Evolutionary conservation across 495 filamentous ascomycete species (phyloP).

Genomic region (Talaromyces ruber): DNA sequence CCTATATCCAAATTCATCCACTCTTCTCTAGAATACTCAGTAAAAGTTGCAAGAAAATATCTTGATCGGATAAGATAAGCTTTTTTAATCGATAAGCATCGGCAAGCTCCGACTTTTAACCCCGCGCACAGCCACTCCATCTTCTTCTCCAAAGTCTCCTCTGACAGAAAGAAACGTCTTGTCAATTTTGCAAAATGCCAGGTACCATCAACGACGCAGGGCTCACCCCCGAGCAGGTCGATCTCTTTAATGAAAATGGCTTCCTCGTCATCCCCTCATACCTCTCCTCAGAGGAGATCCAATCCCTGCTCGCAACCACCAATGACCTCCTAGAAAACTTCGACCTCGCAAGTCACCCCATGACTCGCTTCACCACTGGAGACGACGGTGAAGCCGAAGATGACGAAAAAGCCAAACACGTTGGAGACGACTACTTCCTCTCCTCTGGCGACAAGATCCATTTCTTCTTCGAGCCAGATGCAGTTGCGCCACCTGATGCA

Average conservation of each 20-base stretch:
- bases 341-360: conserved; percentile 68
- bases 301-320: conserved; percentile 65
- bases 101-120: neutral
- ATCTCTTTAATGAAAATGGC: conserved; percentile 69
- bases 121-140: neutral
- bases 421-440: conserved; percentile 95
- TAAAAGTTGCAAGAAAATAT: too few species aligned
- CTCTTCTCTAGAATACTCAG: too few species aligned
- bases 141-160: neutral
- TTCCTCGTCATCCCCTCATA: conserved; percentile 83
- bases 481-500: conserved; percentile 33
- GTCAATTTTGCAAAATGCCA: neutral
- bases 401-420: conserved; percentile 46
- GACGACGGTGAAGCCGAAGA: conserved; percentile 47
- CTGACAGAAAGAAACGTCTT: neutral
- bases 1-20: too few species aligned
- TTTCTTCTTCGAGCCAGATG: conserved; percentile 93
- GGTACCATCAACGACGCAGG: conserved; percentile 18
- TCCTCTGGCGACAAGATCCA: conserved; percentile 79
- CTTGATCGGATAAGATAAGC: neutral
- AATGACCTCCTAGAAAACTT: conserved; percentile 65
- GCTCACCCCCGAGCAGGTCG: conserved; percentile 64
- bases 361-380: conserved; percentile 88
- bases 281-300: conserved; percentile 54
- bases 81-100: neutral